Conservation (phyloP, 495 filamentous ascomycete genomes). For the Aspergillus leporis region DNA sequence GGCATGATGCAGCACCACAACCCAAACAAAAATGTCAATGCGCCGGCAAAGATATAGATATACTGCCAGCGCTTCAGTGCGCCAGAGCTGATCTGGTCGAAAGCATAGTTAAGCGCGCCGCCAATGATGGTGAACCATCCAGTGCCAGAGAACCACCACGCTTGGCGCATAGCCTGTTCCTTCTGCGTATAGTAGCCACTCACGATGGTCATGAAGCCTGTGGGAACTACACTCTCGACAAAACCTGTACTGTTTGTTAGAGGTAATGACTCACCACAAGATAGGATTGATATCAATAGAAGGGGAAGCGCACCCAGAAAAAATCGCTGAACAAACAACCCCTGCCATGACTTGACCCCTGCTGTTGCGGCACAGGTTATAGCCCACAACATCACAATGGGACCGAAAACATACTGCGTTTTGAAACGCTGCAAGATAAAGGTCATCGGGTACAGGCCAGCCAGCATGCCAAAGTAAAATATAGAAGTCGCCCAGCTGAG, state of each 20-base stretch:
- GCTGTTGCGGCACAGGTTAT: slow-evolving; percentile 68
- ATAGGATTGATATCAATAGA: too few species aligned
- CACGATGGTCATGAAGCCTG: slow-evolving; percentile 67
- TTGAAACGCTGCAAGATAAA: slow-evolving; percentile 66
- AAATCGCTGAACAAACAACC: slow-evolving; percentile 69
- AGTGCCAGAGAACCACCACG: slow-evolving; percentile 69
- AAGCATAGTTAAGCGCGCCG: slow-evolving; percentile 66
- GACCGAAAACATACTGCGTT: slow-evolving; percentile 60
- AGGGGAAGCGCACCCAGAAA: slow-evolving; percentile 51
- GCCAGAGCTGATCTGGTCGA: slow-evolving; percentile 61
- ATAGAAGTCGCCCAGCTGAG: slow-evolving; percentile 75
- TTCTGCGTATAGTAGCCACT: slow-evolving; percentile 66
- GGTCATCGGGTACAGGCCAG: slow-evolving; percentile 71
- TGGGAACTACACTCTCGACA: slow-evolving; percentile 66
- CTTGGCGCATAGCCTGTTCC: slow-evolving; percentile 66
- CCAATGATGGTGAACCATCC: slow-evolving; percentile 71
- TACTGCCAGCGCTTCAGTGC: slow-evolving; percentile 63
- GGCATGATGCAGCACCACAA: slow-evolving; percentile 59
- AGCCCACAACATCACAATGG: slow-evolving; percentile 66
- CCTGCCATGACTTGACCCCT: slow-evolving; percentile 60
- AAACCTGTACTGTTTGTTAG: slow-evolving; percentile 44
- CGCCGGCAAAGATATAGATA: slow-evolving; percentile 66
- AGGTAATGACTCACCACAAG: not conserved
- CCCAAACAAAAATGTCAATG: slow-evolving; percentile 64
- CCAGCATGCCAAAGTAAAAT: slow-evolving; percentile 80